These are phyloP conservation scores for Penicillium decumbens DNA, from an alignment of 2,329 filamentous ascomycete genomes.

Conservation along the genomic window DNA sequence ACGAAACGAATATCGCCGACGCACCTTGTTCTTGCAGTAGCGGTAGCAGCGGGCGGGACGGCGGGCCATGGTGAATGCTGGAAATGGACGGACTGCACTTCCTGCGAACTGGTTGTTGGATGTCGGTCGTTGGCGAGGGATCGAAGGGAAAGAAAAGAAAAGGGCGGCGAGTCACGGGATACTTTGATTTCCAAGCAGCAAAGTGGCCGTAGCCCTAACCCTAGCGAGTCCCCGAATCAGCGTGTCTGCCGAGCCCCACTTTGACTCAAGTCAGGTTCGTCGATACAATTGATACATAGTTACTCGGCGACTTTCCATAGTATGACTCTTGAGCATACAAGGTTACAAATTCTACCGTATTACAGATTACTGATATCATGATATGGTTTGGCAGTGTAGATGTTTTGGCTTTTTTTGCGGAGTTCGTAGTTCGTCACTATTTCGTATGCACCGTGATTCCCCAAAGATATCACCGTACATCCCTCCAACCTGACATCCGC, in stretches of 20 bases:
- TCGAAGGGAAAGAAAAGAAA: conserved; percentile 30
- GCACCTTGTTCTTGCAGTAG: conserved; percentile 99
- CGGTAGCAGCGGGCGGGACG: conserved; percentile 99
- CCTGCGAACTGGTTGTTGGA: conserved; percentile 44
- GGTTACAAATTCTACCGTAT: not conserved
- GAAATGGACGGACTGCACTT: conserved; percentile 46
- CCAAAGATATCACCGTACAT: conserved; percentile 6
- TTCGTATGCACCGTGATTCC: conserved; percentile 4
- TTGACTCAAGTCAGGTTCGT: not conserved
- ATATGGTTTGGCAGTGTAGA: conserved; percentile 1
- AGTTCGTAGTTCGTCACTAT: conserved; percentile 9
- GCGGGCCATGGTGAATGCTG: conserved; percentile 88
- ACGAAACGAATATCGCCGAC: conserved; percentile 36
- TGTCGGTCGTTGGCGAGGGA: conserved; percentile 34
- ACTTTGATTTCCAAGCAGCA: conserved; percentile 44
- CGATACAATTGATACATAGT: not conserved
- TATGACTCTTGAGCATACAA: not conserved
- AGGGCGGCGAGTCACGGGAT: conserved; percentile 26
- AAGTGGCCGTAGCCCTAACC: conserved; percentile 43
- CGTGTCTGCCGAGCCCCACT: conserved; percentile 1
- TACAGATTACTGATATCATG: not conserved
- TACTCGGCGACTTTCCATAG: not conserved
- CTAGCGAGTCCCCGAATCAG: conserved; percentile 33
- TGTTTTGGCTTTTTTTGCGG: conserved; percentile 3
- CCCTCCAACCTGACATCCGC: conserved; percentile 3